Evolutionary conservation across 2,329 filamentous ascomycete species (phyloP).

Genomic region (Trichoderma sp.): DNA sequence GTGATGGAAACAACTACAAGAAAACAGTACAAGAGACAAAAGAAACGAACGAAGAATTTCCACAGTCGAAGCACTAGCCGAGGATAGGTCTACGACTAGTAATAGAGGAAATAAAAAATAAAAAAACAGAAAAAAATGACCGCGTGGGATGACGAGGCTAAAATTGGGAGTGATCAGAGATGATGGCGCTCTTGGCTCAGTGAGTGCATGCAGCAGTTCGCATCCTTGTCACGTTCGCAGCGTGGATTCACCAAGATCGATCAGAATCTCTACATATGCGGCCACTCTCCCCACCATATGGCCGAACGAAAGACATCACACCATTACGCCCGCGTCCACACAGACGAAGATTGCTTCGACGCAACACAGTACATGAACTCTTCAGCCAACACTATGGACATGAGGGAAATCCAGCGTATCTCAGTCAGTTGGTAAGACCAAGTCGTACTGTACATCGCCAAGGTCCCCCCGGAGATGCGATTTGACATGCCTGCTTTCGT

Average conservation of each 20-base stretch:
- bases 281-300: not conserved
- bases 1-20: not conserved
- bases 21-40: not conserved
- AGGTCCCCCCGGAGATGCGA: not conserved
- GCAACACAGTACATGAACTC: not conserved
- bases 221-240: not conserved
- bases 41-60: not conserved
- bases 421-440: not conserved
- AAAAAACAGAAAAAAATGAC: not conserved
- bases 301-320: not conserved
- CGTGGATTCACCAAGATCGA: not conserved
- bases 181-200: not conserved
- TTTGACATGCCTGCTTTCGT: not conserved
- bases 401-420: not conserved
- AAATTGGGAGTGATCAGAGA: not conserved
- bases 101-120: not conserved
- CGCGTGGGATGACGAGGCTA: not conserved
- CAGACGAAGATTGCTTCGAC: not conserved
- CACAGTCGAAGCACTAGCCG: not conserved
- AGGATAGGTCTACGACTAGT: not conserved
- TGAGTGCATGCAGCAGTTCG: not conserved
- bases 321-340: not conserved
- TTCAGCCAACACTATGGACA: not conserved
- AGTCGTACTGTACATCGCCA: not conserved
- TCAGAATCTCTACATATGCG: not conserved